These are phyloP conservation scores for Saturnispora kantuleensis DNA, from an alignment of 805 yeast genomes.

Conservation along the genomic window DNA sequence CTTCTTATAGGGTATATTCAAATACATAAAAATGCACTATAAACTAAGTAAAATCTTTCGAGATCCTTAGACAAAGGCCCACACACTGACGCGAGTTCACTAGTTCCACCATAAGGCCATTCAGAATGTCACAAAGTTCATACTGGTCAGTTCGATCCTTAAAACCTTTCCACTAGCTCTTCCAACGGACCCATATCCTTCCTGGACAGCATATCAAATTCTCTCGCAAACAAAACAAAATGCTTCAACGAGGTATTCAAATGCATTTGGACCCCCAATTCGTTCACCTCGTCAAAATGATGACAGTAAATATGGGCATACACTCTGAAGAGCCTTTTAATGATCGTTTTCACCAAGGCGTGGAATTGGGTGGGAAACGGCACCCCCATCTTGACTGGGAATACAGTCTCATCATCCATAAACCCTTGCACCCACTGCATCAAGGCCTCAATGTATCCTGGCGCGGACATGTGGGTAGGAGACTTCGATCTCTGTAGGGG, in stretches of 20 bases:
- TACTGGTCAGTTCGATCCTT: neutral
- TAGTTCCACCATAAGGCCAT: too few relatives aligned
- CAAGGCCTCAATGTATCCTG: constrained; percentile 85
- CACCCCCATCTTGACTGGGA: constrained; percentile 86
- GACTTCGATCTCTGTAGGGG: constrained; percentile 44
- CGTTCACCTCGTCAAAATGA: constrained; percentile 91
- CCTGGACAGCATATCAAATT: constrained; percentile 64
- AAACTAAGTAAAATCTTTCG: too few relatives aligned
- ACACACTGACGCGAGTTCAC: too few relatives aligned
- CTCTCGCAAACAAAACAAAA: constrained; percentile 77
- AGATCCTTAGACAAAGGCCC: too few relatives aligned
- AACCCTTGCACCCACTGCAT: constrained; percentile 95
- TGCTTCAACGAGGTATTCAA: constrained; percentile 91
- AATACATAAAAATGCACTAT: too few relatives aligned
- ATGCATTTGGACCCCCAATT: constrained; percentile 85
- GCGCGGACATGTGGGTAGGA: constrained; percentile 87
- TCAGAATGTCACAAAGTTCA: too few relatives aligned
- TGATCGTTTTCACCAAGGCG: constrained; percentile 69
- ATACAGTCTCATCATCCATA: constrained; percentile 80
- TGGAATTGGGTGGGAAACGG: constrained; percentile 84
- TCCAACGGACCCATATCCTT: constrained; percentile 90
- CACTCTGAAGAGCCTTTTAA: constrained; percentile 85
- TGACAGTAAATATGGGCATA: constrained; percentile 98
- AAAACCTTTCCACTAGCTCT: constrained; percentile 62
- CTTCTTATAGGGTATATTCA: too few relatives aligned